These are phyloP conservation scores for Lactarius evosmus DNA, from an alignment of 768 basidiomycete species.

Conservation along the genomic window DNA sequence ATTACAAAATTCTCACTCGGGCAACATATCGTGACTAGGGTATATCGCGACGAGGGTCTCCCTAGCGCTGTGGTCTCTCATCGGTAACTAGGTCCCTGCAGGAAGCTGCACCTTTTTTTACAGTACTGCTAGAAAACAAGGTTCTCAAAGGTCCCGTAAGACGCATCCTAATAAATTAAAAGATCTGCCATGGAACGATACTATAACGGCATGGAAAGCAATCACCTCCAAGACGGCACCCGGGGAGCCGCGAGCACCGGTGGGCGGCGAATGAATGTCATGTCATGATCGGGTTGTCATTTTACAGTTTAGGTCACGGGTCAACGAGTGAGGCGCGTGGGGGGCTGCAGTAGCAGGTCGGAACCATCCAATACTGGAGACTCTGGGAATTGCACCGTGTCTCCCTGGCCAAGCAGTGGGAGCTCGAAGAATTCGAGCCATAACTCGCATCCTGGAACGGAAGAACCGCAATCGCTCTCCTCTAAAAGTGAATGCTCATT, in stretches of 20 bases:
- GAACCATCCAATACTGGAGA: background rate
- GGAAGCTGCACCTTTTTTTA: background rate
- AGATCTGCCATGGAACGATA: background rate
- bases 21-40: background rate
- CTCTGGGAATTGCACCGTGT: background rate
- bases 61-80: background rate
- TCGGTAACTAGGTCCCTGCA: background rate
- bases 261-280: background rate
- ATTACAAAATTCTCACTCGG: background rate
- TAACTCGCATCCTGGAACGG: background rate
- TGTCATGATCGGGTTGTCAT: slow-evolving; percentile 19
- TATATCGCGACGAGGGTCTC: background rate
- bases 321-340: background rate
- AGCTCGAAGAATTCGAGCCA: background rate
- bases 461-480: background rate
- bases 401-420: background rate
- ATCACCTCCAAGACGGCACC: slow-evolving; percentile 1
- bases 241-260: background rate
- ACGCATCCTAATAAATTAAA: slow-evolving; percentile 13
- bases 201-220: slow-evolving; percentile 10
- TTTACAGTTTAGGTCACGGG: background rate
- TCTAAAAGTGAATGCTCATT: background rate
- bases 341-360: background rate
- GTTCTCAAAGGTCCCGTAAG: slow-evolving; percentile 5
- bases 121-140: background rate